These are phyloP conservation scores for Chlorociboria aeruginascens DNA, from an alignment of 495 filamentous ascomycete species.

Conservation along the genomic window DNA sequence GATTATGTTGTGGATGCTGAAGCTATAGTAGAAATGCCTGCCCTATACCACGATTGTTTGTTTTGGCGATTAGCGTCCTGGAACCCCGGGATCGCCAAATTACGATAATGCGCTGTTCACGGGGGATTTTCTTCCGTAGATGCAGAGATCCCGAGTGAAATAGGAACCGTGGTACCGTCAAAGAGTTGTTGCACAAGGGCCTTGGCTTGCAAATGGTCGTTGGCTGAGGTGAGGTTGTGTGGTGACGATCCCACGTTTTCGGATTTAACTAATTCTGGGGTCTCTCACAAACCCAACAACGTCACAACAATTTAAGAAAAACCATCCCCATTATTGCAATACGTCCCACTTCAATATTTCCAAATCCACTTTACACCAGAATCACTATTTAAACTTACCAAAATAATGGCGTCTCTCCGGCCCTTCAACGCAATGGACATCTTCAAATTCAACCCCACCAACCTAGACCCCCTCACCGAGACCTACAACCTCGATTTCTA, in stretches of 20 bases:
- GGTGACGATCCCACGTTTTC: too few species aligned
- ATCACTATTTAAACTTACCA: neutral
- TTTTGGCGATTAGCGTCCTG: slow-evolving; percentile 16
- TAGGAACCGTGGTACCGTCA: neutral
- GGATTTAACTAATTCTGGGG: too few species aligned
- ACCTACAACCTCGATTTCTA: slow-evolving; percentile 95
- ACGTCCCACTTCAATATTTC: neutral
- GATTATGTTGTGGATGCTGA: slow-evolving; percentile 9
- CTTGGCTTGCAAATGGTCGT: too few species aligned
- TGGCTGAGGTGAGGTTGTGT: too few species aligned
- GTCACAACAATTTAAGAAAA: too few species aligned
- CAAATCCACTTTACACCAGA: neutral
- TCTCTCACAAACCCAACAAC: too few species aligned
- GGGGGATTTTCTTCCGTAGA: too few species aligned
- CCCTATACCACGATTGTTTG: neutral
- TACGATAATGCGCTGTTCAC: slow-evolving; percentile 5
- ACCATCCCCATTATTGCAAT: neutral
- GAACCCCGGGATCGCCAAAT: slow-evolving; percentile 7
- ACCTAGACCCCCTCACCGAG: slow-evolving; percentile 88
- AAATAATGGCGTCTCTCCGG: slow-evolving; percentile 58
- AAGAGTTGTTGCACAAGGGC: neutral
- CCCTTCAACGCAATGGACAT: slow-evolving; percentile 63
- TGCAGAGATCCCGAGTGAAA: too few species aligned
- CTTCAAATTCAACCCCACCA: slow-evolving; percentile 70
- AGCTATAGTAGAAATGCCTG: slow-evolving; percentile 8